Conservation (phyloP, 2,329 filamentous ascomycete species). For the Diaporthe vexans region DNA sequence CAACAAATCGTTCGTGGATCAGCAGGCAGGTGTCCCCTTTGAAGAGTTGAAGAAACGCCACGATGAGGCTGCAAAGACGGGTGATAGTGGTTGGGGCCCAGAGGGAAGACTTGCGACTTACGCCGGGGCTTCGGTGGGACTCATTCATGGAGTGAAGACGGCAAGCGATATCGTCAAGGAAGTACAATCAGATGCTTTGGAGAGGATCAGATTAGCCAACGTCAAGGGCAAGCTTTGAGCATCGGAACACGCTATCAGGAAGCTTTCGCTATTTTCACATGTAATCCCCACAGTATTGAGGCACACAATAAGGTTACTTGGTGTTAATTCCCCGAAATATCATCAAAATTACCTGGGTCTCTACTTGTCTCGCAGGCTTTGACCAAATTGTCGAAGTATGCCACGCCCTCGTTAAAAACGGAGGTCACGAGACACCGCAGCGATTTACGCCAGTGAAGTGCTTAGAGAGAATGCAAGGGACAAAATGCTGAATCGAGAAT, state of each 20-base stretch:
- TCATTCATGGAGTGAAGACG: slow-evolving; percentile 56
- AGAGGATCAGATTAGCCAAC: slow-evolving; percentile 39
- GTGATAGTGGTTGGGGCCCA: slow-evolving; percentile 62
- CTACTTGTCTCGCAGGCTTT: too few relatives aligned
- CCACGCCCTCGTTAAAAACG: too few relatives aligned
- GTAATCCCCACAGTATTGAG: too few relatives aligned
- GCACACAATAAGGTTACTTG: too few relatives aligned
- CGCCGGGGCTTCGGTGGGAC: slow-evolving; percentile 60
- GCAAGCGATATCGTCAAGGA: slow-evolving; percentile 56
- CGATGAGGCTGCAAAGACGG: slow-evolving; percentile 55
- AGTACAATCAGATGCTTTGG: slow-evolving; percentile 48
- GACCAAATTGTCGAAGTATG: too few relatives aligned
- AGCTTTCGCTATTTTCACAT: too few relatives aligned
- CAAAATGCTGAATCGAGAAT: too few relatives aligned
- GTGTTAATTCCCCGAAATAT: too few relatives aligned
- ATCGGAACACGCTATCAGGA: not conserved
- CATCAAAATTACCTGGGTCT: too few relatives aligned
- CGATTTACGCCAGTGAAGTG: too few relatives aligned
- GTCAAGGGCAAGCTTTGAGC: not conserved
- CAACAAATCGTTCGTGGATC: slow-evolving; percentile 55
- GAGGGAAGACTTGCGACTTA: slow-evolving; percentile 65
- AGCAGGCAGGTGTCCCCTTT: slow-evolving; percentile 55
- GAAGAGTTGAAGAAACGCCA: slow-evolving; percentile 60
- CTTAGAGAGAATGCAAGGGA: too few relatives aligned
- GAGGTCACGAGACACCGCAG: too few relatives aligned